Conservation (phyloP, 2,329 filamentous ascomycete species). For the Xylariaceae sp. region DNA sequence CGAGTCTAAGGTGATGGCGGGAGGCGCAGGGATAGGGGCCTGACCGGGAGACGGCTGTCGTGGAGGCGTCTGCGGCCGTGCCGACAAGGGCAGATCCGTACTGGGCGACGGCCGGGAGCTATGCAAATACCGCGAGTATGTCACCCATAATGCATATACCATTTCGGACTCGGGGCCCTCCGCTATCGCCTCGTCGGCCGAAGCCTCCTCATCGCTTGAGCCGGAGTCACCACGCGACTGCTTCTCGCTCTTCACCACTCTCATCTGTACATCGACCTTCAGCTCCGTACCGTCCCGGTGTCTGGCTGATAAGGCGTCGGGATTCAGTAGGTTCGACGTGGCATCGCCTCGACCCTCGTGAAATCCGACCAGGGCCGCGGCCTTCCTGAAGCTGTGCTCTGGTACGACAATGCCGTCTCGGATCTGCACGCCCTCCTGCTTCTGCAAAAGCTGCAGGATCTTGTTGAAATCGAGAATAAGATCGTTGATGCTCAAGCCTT, state of each 20-base stretch:
- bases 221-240: slow-evolving; percentile 36
- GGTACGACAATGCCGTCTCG: slow-evolving; percentile 94
- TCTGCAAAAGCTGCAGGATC: slow-evolving; percentile 71
- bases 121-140: slow-evolving; percentile 90
- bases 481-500: slow-evolving; percentile 72
- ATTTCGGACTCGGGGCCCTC: slow-evolving; percentile 60
- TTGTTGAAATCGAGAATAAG: slow-evolving; percentile 84
- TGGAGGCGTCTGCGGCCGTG: slow-evolving; percentile 63
- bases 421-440: slow-evolving; percentile 78
- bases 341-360: slow-evolving; percentile 78
- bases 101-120: slow-evolving; percentile 57
- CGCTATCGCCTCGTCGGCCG: slow-evolving; percentile 38
- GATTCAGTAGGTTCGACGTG: slow-evolving; percentile 71
- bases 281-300: slow-evolving; percentile 90
- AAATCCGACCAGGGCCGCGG: slow-evolving; percentile 75
- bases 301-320: slow-evolving; percentile 75
- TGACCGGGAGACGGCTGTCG: slow-evolving; percentile 77
- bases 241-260: slow-evolving; percentile 86
- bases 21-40: slow-evolving; percentile 52
- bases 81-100: slow-evolving; percentile 53
- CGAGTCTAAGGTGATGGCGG: slow-evolving; percentile 51
- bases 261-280: slow-evolving; percentile 93
- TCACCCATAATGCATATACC: slow-evolving; percentile 95
- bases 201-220: slow-evolving; percentile 29
- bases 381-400: slow-evolving; percentile 90